Evolutionary conservation across 495 filamentous ascomycete species (phyloP), one percentile per base, ranked within the genome.

Genomic region (Daldinia decipiens): DNA sequence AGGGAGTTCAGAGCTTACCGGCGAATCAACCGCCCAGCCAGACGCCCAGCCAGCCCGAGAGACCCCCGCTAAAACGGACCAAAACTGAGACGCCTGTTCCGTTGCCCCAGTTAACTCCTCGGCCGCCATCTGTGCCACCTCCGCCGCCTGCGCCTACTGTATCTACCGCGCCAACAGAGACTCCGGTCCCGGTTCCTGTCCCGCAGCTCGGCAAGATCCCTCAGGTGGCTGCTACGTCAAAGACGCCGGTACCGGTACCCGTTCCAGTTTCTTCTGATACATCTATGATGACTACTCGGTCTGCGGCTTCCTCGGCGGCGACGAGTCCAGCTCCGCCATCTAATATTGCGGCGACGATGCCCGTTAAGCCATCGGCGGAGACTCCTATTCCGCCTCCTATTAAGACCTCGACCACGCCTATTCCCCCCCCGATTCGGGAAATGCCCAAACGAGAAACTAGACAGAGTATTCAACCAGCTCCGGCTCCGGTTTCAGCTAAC

Each of bases 21-120:
- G 55, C 62, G 13, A 72, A 64, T 53, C 50, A 29, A 15, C 27
- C 50, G 5, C 4, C 50, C 9, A 56, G 29, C 53, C 72, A 70
- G 27, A 68, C 59, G 32, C 71, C 61, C 26, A 72, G n/a, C 17
- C 75, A 77, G 15, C 38, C 70, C 31, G 75, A 77, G 43, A 74
- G 27, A 51, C 80, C 80, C 11, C 82, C 77, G 53, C 26, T 79
- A 38, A 90, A 90, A 79, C 84, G 86, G 29, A 86, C 80, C 59
- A 89, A 88, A 70, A 87, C 81, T 6, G 87, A 85, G 76, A 86
- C 81, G 21, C 85, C 81, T 38, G 83, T 84, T 31, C 85, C 82
- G 52, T 80, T 78, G 65, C 84, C 82, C 32, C 76, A 83, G 29
- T 72, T 81, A 19, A 77, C 78, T 29, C 68, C 76, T 15, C 57